Conservation (phyloP, 768 basidiomycete genomes). For the Rhizopogon salebrosus region DNA sequence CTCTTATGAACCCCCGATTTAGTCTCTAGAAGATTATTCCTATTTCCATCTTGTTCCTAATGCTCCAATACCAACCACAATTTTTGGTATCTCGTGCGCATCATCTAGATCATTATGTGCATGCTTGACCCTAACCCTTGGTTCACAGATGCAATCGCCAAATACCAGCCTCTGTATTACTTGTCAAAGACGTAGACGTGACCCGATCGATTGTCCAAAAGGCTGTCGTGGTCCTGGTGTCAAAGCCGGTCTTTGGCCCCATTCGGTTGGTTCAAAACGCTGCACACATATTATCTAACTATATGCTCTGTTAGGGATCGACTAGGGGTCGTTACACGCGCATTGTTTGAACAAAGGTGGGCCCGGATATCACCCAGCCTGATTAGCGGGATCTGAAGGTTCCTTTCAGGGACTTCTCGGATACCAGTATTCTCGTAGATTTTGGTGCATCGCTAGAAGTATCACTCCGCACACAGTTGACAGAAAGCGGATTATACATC, state of each 20-base stretch:
- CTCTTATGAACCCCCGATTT: constrained; percentile 6
- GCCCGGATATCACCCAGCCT: background rate
- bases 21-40: constrained; percentile 77
- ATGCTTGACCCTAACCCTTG: background rate
- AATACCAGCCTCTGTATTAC: constrained; percentile 72
- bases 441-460: constrained; percentile 75
- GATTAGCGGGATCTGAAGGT: background rate
- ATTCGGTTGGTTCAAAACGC: constrained; percentile 53
- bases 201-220: constrained; percentile 97
- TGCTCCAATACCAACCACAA: constrained; percentile 64
- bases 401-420: constrained; percentile 65
- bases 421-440: constrained; percentile 84
- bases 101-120: constrained; percentile 4
- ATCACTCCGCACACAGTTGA: constrained; percentile 74
- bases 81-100: constrained; percentile 93
- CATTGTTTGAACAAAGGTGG: constrained; percentile 81
- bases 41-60: constrained; percentile 90
- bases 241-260: constrained; percentile 89
- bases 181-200: constrained; percentile 78
- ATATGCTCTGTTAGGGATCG: constrained; percentile 58
- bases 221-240: constrained; percentile 90
- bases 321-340: constrained; percentile 88
- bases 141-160: constrained; percentile 84
- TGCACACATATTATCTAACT: constrained; percentile 1
- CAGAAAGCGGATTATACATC: constrained; percentile 92